Evolutionary conservation across 208 protist genomes (phyloP).

Genomic region (Leishmania braziliensis): DNA sequence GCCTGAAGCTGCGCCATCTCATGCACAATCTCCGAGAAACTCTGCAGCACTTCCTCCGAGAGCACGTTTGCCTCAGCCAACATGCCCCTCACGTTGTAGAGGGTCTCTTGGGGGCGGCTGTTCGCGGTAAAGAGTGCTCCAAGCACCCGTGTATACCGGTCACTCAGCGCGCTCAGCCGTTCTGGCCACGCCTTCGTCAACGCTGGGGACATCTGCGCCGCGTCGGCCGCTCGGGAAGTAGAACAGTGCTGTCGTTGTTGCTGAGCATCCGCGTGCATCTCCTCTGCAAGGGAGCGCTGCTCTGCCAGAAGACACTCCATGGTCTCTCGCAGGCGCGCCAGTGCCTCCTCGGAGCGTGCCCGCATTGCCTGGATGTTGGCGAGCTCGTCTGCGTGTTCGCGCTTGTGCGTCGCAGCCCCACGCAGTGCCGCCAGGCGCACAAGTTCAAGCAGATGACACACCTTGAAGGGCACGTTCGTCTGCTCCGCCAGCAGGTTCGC

Average conservation of each 20-base stretch:
- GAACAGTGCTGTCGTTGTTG: background rate
- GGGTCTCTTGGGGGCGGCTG: slow-evolving; percentile 29
- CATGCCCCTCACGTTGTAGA: slow-evolving; percentile 37
- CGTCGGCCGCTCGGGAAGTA: background rate
- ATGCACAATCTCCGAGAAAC: slow-evolving; percentile 29
- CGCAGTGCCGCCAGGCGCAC: slow-evolving; percentile 26
- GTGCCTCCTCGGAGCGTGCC: slow-evolving; percentile 14
- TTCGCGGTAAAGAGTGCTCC: slow-evolving; percentile 34
- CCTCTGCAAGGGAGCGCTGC: slow-evolving; percentile 23
- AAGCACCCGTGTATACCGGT: slow-evolving; percentile 42
- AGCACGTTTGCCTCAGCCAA: slow-evolving; percentile 44
- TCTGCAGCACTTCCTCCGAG: slow-evolving; percentile 34
- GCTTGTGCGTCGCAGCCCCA: background rate
- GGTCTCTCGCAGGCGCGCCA: slow-evolving; percentile 27
- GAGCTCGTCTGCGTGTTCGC: slow-evolving; percentile 4
- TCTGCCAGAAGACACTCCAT: slow-evolving; percentile 31
- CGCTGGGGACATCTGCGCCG: background rate
- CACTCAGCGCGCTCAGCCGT: slow-evolving; percentile 22
- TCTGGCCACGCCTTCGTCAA: slow-evolving; percentile 5
- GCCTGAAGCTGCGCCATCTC: slow-evolving; percentile 18
- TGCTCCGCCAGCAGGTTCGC: background rate
- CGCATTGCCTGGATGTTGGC: slow-evolving; percentile 14
- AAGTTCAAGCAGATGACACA: slow-evolving; percentile 27
- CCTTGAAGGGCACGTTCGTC: background rate
- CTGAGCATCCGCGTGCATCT: slow-evolving; percentile 16